Evolutionary conservation across 2,329 filamentous ascomycete genomes (phyloP).

Genomic region (Pyrenochaeta sp.): DNA sequence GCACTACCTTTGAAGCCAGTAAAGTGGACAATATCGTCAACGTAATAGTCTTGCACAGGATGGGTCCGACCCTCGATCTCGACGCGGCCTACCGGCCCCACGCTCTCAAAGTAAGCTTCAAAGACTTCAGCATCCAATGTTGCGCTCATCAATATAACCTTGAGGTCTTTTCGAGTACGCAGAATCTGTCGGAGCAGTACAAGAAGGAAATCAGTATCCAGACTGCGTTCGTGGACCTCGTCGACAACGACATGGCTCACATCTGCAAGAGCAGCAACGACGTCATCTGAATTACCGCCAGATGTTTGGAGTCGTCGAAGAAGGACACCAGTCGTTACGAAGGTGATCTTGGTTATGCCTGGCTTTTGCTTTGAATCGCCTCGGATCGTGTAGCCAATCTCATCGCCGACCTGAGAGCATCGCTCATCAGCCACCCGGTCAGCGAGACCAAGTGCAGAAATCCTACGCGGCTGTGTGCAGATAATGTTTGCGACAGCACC

Average conservation of each 20-base stretch:
- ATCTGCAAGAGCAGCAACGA: slow-evolving; percentile 82
- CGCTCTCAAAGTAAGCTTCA: slow-evolving; percentile 79
- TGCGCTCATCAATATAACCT: slow-evolving; percentile 94
- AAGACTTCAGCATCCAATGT: slow-evolving; percentile 91
- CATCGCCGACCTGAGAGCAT: slow-evolving; percentile 80
- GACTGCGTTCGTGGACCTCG: slow-evolving; percentile 92
- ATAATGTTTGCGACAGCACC: slow-evolving; percentile 87
- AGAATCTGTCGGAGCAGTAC: slow-evolving; percentile 87
- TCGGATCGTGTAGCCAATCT: slow-evolving; percentile 90
- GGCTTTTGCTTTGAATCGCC: slow-evolving; percentile 81
- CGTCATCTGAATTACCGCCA: slow-evolving; percentile 79
- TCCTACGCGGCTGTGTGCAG: slow-evolving; percentile 93
- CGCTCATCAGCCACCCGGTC: slow-evolving; percentile 95
- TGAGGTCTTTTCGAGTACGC: slow-evolving; percentile 77
- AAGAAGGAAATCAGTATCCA: slow-evolving; percentile 94
- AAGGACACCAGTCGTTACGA: slow-evolving; percentile 94
- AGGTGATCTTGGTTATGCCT: slow-evolving; percentile 85
- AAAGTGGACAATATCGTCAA: slow-evolving; percentile 85
- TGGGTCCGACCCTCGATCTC: slow-evolving; percentile 90
- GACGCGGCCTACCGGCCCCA: slow-evolving; percentile 77
- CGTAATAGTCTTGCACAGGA: slow-evolving; percentile 87
- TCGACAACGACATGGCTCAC: slow-evolving; percentile 96
- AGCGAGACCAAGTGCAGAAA: slow-evolving; percentile 91
- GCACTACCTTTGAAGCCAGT: slow-evolving; percentile 71
- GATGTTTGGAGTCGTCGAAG: slow-evolving; percentile 90